phyloP scores from a whole-genome alignment of 1,284 basidiomycete species.

The Sphaerobolus stellatus region DNA sequence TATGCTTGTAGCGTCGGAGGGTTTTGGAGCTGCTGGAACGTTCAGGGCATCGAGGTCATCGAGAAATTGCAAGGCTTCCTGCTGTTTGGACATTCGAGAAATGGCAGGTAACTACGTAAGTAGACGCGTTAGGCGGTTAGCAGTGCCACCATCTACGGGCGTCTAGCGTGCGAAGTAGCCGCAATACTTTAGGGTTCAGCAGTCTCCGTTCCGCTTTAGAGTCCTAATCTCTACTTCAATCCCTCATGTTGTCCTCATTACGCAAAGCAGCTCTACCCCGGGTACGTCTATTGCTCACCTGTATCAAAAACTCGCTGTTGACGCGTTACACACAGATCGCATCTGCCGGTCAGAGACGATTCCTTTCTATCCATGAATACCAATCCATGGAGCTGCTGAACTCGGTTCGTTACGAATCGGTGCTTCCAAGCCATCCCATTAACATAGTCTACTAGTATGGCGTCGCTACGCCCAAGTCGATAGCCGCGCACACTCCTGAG shows the following conservation, averaged over 20 bases:
- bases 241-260: slow-evolving; percentile 59
- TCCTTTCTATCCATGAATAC: slow-evolving; percentile 98
- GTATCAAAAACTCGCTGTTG: not conserved
- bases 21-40: slow-evolving; percentile 29
- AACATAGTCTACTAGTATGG: slow-evolving; percentile 67
- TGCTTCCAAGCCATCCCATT: slow-evolving; percentile 1
- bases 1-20: not conserved
- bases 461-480: slow-evolving; percentile 92
- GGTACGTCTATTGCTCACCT: slow-evolving; percentile 41
- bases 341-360: slow-evolving; percentile 84
- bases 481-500: slow-evolving; percentile 83
- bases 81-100: slow-evolving; percentile 77
- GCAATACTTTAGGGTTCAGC: too few species aligned
- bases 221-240: slow-evolving; percentile 26
- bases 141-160: not conserved
- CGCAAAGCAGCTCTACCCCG: slow-evolving; percentile 63
- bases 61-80: slow-evolving; percentile 87
- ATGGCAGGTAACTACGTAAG: not conserved
- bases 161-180: not conserved
- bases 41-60: slow-evolving; percentile 85
- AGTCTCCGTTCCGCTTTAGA: too few species aligned
- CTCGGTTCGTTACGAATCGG: slow-evolving; percentile 55
- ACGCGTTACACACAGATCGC: slow-evolving; percentile 42
- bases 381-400: slow-evolving; percentile 95
- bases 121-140: not conserved